Evolutionary conservation across 108 stramenopile genomes (phyloP), one percentile per base, ranked within the genome.

Genomic region (Seminavis robusta): DNA sequence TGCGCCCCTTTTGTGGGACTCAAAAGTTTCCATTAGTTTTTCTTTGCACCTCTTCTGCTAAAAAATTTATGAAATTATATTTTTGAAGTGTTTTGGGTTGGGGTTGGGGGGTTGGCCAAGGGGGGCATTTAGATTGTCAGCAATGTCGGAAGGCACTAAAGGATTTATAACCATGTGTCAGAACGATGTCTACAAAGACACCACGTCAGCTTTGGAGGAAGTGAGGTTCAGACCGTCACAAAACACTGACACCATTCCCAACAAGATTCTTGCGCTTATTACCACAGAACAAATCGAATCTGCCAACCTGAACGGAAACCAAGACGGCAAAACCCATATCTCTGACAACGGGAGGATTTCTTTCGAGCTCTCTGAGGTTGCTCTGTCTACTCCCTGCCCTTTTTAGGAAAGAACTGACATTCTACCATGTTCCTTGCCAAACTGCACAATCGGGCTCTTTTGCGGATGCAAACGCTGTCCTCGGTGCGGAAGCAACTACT

Each of bases 111-210:
- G 51, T 71, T 71, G n/a, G n/a, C n/a, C 2, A n/a, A n/a, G n/a
- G 81, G 65, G 26, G 85, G 85, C 32, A 78, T 79, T 39, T 77
- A 79, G 48, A 88, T 71, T 7, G 81, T n/a, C n/a, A n/a, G n/a
- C 74, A 34, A 71, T 69, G 31, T 55, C 64, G 78, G 84, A 84
- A 49, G 83, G 79, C 37, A 82, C 83, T 16, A 73, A 52, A 47
- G 63, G 59, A 16, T 80, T 83, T 41, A 84, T 80, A 46, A 84
- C 86, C 29, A 84, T 48, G 58, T 88, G 84, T 0, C 84, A 81
- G 39, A 45, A 75, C 73, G 44, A 81, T 54, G 43, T 81, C 58
- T 28, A 76, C 73, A 40, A 75, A 54, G n/a, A 81, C 37, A 13
- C 76, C 76, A 55, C 80, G 80, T 50, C 80, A 76, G 47, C 67